These are phyloP conservation scores for Sugiyamaella grinbergsii DNA, from an alignment of 1,139 yeast species.

Conservation along the genomic window DNA sequence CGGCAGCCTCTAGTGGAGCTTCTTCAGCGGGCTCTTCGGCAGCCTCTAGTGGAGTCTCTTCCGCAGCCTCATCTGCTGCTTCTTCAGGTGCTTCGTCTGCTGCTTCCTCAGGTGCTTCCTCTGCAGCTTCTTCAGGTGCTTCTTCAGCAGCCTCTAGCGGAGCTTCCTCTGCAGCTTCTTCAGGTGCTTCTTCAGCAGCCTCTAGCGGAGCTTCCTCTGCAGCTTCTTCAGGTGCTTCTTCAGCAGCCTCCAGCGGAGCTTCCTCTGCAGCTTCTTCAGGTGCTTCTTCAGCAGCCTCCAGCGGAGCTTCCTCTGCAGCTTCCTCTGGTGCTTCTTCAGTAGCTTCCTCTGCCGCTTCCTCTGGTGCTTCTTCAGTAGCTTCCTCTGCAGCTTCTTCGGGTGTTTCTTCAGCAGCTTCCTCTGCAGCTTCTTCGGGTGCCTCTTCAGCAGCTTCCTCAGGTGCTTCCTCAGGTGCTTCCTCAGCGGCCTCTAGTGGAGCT, in stretches of 20 bases:
- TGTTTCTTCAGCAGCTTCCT: background rate
- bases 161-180: conserved; percentile 1
- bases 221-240: background rate
- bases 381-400: background rate
- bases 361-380: conserved; percentile 1
- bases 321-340: conserved; percentile 5
- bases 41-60: conserved; percentile 9
- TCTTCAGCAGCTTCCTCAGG: background rate
- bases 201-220: conserved; percentile 1
- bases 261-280: background rate
- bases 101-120: background rate
- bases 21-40: conserved; percentile 16
- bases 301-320: conserved; percentile 11
- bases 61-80: conserved; percentile 5
- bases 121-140: background rate
- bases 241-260: background rate
- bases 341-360: conserved; percentile 8
- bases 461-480: background rate
- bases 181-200: background rate
- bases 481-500: background rate
- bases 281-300: conserved; percentile 3
- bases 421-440: background rate
- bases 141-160: background rate
- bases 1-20: too few species aligned
- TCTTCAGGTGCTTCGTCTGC: background rate